Evolutionary conservation across 768 basidiomycete species (phyloP).

Genomic region (Neoboletus magnificus): DNA sequence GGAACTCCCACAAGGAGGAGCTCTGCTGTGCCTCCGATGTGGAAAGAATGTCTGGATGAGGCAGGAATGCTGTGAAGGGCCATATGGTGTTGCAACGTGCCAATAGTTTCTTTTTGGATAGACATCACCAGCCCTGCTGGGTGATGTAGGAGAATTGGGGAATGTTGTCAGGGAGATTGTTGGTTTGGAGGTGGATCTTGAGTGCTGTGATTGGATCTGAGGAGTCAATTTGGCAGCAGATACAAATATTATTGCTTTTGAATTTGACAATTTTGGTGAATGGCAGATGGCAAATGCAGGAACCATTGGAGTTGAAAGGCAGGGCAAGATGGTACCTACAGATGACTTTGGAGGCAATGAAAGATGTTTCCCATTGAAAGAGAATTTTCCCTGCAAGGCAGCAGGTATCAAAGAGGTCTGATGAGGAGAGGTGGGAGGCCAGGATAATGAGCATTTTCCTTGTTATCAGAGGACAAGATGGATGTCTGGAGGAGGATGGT

Average conservation of each 20-base stretch:
- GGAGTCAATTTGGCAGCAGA: constrained; percentile 25
- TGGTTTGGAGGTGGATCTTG: constrained; percentile 6
- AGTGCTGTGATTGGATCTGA: constrained; percentile 21
- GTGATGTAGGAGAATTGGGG: not conserved
- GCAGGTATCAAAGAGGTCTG: not conserved
- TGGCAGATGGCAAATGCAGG: no score
- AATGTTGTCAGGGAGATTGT: not conserved
- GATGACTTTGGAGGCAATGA: rapidly evolving
- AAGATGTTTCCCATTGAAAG: not conserved
- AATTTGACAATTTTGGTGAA: constrained; percentile 12
- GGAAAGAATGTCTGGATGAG: no score
- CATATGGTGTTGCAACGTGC: no score
- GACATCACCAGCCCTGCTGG: not conserved
- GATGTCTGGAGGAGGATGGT: no score
- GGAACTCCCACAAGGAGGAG: no score
- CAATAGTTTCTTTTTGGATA: no score
- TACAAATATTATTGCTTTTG: constrained; percentile 32
- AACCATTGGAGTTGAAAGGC: not conserved
- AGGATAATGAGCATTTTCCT: constrained; percentile 19
- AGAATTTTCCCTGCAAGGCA: not conserved
- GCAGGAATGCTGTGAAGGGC: no score
- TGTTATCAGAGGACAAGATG: no score
- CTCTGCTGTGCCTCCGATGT: no score
- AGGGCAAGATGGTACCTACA: not conserved
- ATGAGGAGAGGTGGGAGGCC: rapidly evolving